Conservation (phyloP, 495 filamentous ascomycete genomes). For the Xylaria curta region DNA sequence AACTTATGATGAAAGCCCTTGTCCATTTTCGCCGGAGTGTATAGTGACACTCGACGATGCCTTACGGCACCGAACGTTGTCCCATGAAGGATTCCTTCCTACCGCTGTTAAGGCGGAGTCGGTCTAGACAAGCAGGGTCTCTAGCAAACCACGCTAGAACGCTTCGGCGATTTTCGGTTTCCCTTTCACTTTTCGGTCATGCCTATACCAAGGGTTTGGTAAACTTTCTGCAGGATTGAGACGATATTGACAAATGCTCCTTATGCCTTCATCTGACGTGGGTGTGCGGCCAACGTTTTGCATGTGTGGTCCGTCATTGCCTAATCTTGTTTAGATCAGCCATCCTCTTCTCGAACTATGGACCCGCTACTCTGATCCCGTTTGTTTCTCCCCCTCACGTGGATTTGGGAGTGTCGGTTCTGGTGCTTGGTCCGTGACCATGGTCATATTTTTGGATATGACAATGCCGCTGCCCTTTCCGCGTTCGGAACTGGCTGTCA, state of each 20-base stretch:
- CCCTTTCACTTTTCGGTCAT: not conserved
- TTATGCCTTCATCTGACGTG: not conserved
- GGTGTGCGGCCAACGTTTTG: slow-evolving; percentile 14
- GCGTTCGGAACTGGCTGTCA: not conserved
- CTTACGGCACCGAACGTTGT: not conserved
- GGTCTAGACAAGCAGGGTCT: not conserved
- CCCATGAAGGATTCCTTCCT: slow-evolving; percentile 18
- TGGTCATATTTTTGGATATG: slow-evolving; percentile 22
- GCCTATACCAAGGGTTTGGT: slow-evolving; percentile 1
- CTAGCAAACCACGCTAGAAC: slow-evolving; percentile 4
- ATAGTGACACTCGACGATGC: not conserved
- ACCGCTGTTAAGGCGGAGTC: slow-evolving; percentile 20
- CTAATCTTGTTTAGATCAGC: slow-evolving; percentile 24
- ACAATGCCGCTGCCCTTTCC: not conserved
- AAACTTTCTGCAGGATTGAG: slow-evolving; percentile 13
- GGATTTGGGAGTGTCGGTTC: slow-evolving; percentile 2
- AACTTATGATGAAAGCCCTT: not conserved
- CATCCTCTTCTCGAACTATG: slow-evolving; percentile 7
- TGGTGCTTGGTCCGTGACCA: not conserved
- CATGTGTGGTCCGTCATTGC: slow-evolving; percentile 19
- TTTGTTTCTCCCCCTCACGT: slow-evolving; percentile 17
- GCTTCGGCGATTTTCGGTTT: not conserved
- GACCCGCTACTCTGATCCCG: slow-evolving; percentile 5
- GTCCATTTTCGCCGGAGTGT: not conserved
- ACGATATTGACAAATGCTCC: slow-evolving; percentile 19